Conservation (phyloP, 1,284 basidiomycete species). For the Malassezia pachydermatis region DNA sequence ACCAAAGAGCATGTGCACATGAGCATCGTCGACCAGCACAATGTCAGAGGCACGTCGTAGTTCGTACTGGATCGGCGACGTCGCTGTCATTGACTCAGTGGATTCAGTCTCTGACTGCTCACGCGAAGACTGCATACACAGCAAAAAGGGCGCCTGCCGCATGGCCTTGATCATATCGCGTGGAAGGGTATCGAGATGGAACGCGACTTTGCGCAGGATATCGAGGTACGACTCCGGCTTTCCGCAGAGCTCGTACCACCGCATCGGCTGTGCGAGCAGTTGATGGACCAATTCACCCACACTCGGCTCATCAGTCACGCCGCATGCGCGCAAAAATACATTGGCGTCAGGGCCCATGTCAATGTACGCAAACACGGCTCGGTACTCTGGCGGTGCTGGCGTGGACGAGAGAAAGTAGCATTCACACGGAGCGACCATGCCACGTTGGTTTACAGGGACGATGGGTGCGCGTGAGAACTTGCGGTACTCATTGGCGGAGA, state of each 20-base stretch:
- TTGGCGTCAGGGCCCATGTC: conserved; percentile 78
- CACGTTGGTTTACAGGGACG: conserved; percentile 32
- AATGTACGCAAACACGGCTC: conserved; percentile 61
- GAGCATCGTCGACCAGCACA: conserved; percentile 46
- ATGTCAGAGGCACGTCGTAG: conserved; percentile 44
- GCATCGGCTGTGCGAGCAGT: conserved; percentile 51
- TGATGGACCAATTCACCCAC: conserved; percentile 59
- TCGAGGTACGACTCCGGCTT: conserved; percentile 60
- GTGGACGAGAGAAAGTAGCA: conserved; percentile 54
- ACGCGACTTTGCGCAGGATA: conserved; percentile 72
- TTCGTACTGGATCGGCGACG: conserved; percentile 24
- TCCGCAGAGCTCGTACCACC: conserved; percentile 61
- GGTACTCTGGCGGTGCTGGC: conserved; percentile 7
- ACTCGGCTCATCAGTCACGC: conserved; percentile 77
- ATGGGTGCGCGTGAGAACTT: conserved; percentile 25
- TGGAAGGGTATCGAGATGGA: conserved; percentile 61
- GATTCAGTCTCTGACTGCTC: too few relatives aligned
- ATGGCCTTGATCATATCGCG: conserved; percentile 57
- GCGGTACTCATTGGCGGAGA: conserved; percentile 24
- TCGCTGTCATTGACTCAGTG: conserved; percentile 25
- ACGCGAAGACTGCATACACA: conserved; percentile 56
- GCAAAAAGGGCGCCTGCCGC: conserved; percentile 62
- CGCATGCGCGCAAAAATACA: conserved; percentile 68
- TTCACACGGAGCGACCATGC: conserved; percentile 48
- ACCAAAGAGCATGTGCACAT: conserved; percentile 45